Percentiles rank a stretch among this genome's conserved stretches.
These are phyloP conservation scores for Wallacemonas sp. DNA, from an alignment of 208 protist genomes.

Conservation along the genomic window DNA sequence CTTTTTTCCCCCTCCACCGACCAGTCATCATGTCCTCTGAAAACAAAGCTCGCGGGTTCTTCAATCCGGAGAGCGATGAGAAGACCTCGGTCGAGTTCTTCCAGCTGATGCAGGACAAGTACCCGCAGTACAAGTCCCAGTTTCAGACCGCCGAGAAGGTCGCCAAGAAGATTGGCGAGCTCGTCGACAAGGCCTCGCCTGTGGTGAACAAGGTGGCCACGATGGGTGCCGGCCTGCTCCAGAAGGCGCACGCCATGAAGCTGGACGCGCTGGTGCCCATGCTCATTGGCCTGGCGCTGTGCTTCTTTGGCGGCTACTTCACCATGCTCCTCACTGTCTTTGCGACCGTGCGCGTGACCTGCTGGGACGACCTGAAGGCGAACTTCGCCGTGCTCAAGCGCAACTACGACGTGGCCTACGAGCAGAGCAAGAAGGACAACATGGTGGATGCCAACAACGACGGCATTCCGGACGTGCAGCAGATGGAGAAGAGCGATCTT, in stretches of 20 bases:
- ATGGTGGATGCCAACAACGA: slow-evolving; percentile 43
- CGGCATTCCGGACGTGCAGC: slow-evolving; percentile 49
- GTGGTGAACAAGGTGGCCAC: slow-evolving; percentile 26
- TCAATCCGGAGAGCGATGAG: slow-evolving; percentile 15
- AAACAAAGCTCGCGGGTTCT: slow-evolving; percentile 17
- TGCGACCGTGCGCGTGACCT: slow-evolving; percentile 73
- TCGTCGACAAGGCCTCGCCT: slow-evolving; percentile 29
- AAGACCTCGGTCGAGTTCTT: slow-evolving; percentile 35
- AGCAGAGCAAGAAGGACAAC: slow-evolving; percentile 64
- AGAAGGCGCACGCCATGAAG: slow-evolving; percentile 29
- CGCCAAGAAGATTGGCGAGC: slow-evolving; percentile 18
- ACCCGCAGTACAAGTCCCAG: slow-evolving; percentile 37
- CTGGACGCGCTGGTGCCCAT: slow-evolving; percentile 48
- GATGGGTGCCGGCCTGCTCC: slow-evolving; percentile 12
- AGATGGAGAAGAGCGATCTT: slow-evolving; percentile 44
- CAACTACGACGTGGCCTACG: slow-evolving; percentile 67
- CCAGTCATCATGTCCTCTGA: slow-evolving; percentile 8
- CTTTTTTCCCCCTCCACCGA: not conserved
- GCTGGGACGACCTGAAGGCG: slow-evolving; percentile 58
- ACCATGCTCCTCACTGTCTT: slow-evolving; percentile 67
- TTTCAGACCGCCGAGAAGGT: slow-evolving; percentile 30
- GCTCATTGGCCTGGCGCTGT: slow-evolving; percentile 64
- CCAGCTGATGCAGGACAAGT: slow-evolving; percentile 41
- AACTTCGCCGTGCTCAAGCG: slow-evolving; percentile 41
- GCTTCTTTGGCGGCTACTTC: slow-evolving; percentile 86